phyloP scores from a whole-genome alignment of 108 stramenopile species.

The Nannochloropsis granulata region DNA sequence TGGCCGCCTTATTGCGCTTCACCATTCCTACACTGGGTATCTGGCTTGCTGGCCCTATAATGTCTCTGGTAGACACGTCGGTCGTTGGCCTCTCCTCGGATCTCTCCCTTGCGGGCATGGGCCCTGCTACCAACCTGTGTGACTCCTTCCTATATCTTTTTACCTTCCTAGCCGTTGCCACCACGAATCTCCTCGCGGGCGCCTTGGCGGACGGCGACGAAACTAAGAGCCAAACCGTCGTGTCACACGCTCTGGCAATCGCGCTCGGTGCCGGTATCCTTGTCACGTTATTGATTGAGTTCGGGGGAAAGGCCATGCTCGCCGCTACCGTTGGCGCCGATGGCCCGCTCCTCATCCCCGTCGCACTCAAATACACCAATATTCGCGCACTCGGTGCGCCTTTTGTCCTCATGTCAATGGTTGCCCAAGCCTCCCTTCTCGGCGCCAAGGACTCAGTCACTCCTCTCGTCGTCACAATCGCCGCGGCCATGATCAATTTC shows the following conservation, averaged over 20 bases:
- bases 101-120: conserved; percentile 69
- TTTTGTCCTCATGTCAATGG: conserved; percentile 20
- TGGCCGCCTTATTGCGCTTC: conserved; percentile 13
- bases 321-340: not conserved
- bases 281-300: not conserved
- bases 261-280: conserved; percentile 4
- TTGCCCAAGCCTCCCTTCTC: conserved; percentile 30
- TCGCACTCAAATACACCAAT: conserved; percentile 18
- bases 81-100: conserved; percentile 52
- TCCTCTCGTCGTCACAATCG: conserved; percentile 14
- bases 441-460: conserved; percentile 33
- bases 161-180: conserved; percentile 72
- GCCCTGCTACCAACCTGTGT: conserved; percentile 76
- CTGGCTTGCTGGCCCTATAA: conserved; percentile 72
- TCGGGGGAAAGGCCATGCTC: not conserved
- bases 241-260: conserved; percentile 5
- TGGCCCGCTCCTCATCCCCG: conserved; percentile 7
- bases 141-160: conserved; percentile 61
- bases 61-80: conserved; percentile 78
- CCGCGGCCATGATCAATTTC: conserved; percentile 21
- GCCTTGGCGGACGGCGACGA: conserved; percentile 47
- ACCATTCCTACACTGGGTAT: conserved; percentile 35
- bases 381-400: conserved; percentile 29
- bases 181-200: conserved; percentile 69
- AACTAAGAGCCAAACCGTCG: conserved; percentile 12